Evolutionary conservation across 208 protist species (phyloP), one percentile per base, ranked within the genome.

Genomic region (Leptomonas seymouri): DNA sequence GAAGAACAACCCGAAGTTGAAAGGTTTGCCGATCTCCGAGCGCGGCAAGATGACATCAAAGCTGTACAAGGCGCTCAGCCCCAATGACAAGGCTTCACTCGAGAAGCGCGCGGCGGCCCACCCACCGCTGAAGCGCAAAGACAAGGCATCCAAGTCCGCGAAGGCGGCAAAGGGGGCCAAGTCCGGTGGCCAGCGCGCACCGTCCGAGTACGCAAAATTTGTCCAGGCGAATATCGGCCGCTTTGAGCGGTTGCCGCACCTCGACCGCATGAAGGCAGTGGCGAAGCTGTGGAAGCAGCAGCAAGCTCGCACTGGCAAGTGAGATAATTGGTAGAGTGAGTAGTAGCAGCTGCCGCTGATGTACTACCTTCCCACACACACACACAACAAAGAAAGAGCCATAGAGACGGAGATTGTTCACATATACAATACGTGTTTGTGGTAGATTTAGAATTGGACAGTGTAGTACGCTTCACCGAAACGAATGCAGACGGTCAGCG

Each of bases 251-350:
- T 71, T 96, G n/a, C 88, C 87, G 12, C 85, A 84, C 70, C 77
- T 57, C 58, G 89, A 93, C 57, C 88, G 88, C 61, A 87, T 96
- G 81, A 84, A 84, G 76, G 86, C 84, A 2, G 85, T 96, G 20
- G 90, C 90, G 18, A 93, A 96, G 75, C 80, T 96, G 49, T 96
- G 91, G 88, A 93, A 88, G 48, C 72, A 90, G 72, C 85, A 95
- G 63, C 45, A 88, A 56, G 57, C 76, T 30, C 66, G 68, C 51
- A 31, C 3, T 0, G 61, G 49, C 61, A 78, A 70, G 50, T 74
- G 67, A 46, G 23, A 23, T 9, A n/a, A n/a, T n/a, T n/a, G n/a
- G n/a, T n/a, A n/a, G n/a, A n/a, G n/a, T n/a, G n/a, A n/a, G n/a
- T n/a, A n/a, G n/a, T n/a, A n/a, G n/a, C n/a, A n/a, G n/a, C n/a